phyloP scores from a whole-genome alignment of 2,329 filamentous ascomycete genomes.

The Ophiostoma montium region DNA sequence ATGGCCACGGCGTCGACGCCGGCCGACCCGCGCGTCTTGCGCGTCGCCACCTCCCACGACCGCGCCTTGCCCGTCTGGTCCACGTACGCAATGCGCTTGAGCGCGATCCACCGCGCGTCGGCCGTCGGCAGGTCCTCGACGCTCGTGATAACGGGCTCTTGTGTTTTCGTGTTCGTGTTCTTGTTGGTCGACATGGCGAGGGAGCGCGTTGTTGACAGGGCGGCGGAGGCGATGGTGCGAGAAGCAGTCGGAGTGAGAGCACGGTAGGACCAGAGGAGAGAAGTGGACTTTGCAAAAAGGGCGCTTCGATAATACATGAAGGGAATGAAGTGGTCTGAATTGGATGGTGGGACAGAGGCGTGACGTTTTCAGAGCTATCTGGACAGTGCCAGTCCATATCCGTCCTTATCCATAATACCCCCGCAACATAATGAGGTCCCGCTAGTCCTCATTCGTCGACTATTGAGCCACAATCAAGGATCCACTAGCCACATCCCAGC shows the following conservation, averaged over 20 bases:
- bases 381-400: too few species aligned
- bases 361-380: too few species aligned
- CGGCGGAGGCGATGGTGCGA: background rate
- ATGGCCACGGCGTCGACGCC: slow-evolving; percentile 50
- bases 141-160: slow-evolving; percentile 31
- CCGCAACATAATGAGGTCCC: too few species aligned
- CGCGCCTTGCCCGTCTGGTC: slow-evolving; percentile 40
- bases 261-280: background rate
- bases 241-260: background rate
- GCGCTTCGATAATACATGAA: too few species aligned
- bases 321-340: too few species aligned
- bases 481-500: too few species aligned
- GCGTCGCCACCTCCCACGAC: slow-evolving; percentile 46
- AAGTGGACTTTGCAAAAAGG: too few species aligned
- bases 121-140: slow-evolving; percentile 32
- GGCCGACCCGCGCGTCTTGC: slow-evolving; percentile 38
- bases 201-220: slow-evolving; percentile 5
- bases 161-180: too few species aligned
- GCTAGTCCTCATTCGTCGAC: too few species aligned
- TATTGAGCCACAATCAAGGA: too few species aligned
- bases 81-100: slow-evolving; percentile 41
- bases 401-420: too few species aligned
- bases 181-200: slow-evolving; percentile 23
- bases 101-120: slow-evolving; percentile 43
- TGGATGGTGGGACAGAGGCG: too few species aligned